phyloP scores from a whole-genome alignment of 2,329 filamentous ascomycete species.

The Lojkania enalia region DNA sequence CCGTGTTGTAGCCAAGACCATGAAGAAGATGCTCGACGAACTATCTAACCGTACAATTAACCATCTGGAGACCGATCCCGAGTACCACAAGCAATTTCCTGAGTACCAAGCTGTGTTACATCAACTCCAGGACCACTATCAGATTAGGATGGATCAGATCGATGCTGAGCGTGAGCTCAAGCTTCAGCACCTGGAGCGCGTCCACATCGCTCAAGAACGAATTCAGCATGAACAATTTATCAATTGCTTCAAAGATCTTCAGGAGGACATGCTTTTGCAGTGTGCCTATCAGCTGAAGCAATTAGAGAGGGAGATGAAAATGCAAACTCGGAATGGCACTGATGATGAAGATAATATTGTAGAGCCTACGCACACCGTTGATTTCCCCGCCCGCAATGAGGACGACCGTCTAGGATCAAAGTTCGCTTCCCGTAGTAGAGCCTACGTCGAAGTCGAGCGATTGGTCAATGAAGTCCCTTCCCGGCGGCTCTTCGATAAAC shows the following conservation, averaged over 20 bases:
- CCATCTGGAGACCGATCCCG: conserved; percentile 58
- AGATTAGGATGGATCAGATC: conserved; percentile 43
- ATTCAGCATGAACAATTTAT: conserved; percentile 42
- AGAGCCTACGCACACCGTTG: conserved; percentile 35
- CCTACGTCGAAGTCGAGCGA: conserved; percentile 45
- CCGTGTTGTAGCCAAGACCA: conserved; percentile 62
- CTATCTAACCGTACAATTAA: conserved; percentile 64
- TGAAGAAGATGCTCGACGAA: conserved; percentile 68
- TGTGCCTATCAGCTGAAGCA: conserved; percentile 45
- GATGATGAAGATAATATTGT: conserved; percentile 48
- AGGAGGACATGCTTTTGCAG: conserved; percentile 39
- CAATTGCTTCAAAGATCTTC: conserved; percentile 37
- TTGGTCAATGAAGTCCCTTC: conserved; percentile 37
- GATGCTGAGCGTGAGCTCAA: conserved; percentile 43
- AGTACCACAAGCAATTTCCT: conserved; percentile 56
- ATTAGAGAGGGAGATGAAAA: conserved; percentile 41
- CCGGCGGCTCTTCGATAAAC: conserved; percentile 27
- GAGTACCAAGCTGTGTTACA: conserved; percentile 58
- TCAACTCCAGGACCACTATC: conserved; percentile 56
- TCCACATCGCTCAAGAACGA: conserved; percentile 38
- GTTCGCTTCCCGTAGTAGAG: conserved; percentile 47
- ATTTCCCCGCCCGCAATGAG: conserved; percentile 25
- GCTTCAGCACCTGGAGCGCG: conserved; percentile 42
- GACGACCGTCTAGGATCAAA: conserved; percentile 38
- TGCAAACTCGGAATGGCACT: conserved; percentile 42